Evolutionary conservation across 2,329 filamentous ascomycete species (phyloP).

Genomic region (Cadophora malorum): DNA sequence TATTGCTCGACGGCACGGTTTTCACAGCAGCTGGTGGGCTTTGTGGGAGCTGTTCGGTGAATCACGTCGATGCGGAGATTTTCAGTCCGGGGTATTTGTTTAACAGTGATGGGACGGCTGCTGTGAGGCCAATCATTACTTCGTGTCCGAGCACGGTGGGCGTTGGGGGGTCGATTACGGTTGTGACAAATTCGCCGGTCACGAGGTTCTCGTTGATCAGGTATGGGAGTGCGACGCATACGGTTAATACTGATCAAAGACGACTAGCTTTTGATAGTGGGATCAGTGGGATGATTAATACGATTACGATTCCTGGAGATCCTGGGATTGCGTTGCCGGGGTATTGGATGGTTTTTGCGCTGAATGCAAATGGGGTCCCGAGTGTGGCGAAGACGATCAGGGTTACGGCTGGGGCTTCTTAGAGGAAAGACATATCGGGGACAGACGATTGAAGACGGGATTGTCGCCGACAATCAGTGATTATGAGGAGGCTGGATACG

Average conservation of each 20-base stretch:
- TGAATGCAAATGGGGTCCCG: slow-evolving; percentile 10
- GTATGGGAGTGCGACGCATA: slow-evolving; percentile 57
- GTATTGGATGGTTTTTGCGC: slow-evolving; percentile 17
- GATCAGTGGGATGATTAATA: background rate
- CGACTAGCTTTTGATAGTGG: slow-evolving; percentile 51
- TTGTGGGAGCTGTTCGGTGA: slow-evolving; percentile 47
- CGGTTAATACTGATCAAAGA: slow-evolving; percentile 64
- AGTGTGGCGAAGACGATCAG: slow-evolving; percentile 13
- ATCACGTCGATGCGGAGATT: slow-evolving; percentile 62
- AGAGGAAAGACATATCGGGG: background rate
- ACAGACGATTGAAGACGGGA: too few species aligned
- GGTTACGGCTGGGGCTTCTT: background rate
- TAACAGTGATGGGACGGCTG: slow-evolving; percentile 49
- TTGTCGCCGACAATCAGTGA: too few species aligned
- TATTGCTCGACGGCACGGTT: slow-evolving; percentile 58
- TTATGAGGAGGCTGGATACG: too few species aligned
- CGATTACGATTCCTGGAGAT: slow-evolving; percentile 4
- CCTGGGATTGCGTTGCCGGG: slow-evolving; percentile 17
- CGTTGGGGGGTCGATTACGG: background rate
- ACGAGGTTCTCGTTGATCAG: slow-evolving; percentile 47
- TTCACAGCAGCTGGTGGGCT: slow-evolving; percentile 59
- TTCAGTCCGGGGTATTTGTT: slow-evolving; percentile 63
- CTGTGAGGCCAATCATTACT: slow-evolving; percentile 52
- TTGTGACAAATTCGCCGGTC: background rate
- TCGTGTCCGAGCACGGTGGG: background rate